A percentile compares a stretch with the other conserved stretches of the same genome.
Evolutionary conservation across 2,329 filamentous ascomycete genomes (phyloP).

Genomic region (Nigrospora sphaerica): DNA sequence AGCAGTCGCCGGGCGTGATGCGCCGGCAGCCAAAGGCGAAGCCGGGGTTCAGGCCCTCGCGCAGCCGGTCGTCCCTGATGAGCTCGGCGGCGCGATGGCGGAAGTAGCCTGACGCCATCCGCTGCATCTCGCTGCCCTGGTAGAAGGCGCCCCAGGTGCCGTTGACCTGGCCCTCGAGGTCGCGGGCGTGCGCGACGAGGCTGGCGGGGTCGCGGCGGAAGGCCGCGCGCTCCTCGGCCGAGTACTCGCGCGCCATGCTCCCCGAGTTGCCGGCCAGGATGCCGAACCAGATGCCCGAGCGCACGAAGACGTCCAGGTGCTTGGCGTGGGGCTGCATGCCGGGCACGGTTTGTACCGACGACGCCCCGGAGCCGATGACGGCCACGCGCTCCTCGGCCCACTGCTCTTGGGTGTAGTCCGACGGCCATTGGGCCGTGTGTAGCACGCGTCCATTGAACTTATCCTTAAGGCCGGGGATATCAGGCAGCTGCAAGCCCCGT

Average conservation of each 20-base stretch:
- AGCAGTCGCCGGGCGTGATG: conserved; percentile 21
- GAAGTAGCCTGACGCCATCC: conserved; percentile 33
- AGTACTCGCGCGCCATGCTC: conserved; percentile 14
- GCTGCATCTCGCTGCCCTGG: conserved; percentile 15
- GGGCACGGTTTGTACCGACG: conserved; percentile 45
- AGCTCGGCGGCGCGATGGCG: conserved; percentile 18
- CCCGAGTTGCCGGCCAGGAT: conserved; percentile 17
- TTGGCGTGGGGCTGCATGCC: conserved; percentile 28
- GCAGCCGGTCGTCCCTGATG: conserved; percentile 25
- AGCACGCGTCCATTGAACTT: conserved; percentile 44
- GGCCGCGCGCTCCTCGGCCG: no score
- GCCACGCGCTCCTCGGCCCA: conserved; percentile 38
- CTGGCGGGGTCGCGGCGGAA: not conserved
- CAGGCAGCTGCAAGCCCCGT: conserved; percentile 36
- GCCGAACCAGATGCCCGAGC: conserved; percentile 13
- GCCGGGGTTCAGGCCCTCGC: conserved; percentile 32
- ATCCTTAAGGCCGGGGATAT: conserved; percentile 36
- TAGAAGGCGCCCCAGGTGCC: not conserved
- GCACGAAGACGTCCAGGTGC: conserved; percentile 19
- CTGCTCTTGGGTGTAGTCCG: conserved; percentile 32
- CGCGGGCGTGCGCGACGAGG: not conserved
- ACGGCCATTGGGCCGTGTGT: conserved; percentile 47
- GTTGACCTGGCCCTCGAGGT: not conserved
- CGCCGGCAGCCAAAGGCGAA: conserved; percentile 19
- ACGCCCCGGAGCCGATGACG: conserved; percentile 45